A percentile compares a stretch with the other conserved stretches of the same genome.
Conservation (phyloP, 441 rosid species). For the Pelargonium australe region DNA sequence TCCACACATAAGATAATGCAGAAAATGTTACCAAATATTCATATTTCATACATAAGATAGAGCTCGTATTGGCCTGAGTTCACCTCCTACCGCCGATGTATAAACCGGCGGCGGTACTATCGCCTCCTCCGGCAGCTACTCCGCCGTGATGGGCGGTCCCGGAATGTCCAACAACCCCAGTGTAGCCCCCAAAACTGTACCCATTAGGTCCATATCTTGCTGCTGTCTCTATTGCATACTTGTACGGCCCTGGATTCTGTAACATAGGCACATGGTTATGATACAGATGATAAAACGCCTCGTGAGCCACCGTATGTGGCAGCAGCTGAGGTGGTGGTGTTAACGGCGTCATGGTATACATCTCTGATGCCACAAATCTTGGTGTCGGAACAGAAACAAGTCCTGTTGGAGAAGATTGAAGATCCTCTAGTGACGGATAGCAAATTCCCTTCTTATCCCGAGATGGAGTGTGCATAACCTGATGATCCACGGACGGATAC, state of each 20-base stretch:
- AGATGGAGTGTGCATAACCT: neutral
- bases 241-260: neutral
- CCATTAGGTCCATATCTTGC: too few species aligned
- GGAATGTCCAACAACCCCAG: neutral
- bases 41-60: too few species aligned
- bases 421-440: constrained; percentile 26
- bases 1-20: too few species aligned
- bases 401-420: constrained; percentile 7
- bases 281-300: neutral
- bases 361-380: neutral
- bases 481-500: constrained; percentile 15
- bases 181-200: too few species aligned
- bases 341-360: too few species aligned
- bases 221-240: neutral
- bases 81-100: neutral
- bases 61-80: neutral
- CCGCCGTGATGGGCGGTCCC: neutral
- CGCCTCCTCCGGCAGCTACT: neutral
- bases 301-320: neutral
- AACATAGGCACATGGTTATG: neutral
- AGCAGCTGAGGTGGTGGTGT: neutral
- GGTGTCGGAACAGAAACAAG: neutral
- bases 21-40: too few species aligned
- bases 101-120: neutral
- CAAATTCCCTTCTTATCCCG: neutral